Conservation (phyloP, 106 monocot genomes). For the Acorus calamus region DNA sequence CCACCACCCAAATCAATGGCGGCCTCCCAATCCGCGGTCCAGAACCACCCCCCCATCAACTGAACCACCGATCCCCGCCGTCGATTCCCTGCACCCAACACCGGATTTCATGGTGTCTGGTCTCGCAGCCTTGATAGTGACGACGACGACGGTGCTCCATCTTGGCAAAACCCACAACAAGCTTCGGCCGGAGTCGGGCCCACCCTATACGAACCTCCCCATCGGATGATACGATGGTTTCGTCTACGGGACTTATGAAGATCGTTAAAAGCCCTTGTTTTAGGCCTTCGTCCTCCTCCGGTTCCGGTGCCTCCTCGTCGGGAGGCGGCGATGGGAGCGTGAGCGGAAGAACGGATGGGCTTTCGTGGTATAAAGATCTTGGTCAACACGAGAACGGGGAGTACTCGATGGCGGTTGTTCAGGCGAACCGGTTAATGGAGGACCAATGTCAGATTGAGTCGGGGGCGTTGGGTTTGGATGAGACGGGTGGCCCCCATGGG, state of each 20-base stretch:
- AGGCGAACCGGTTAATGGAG: constrained; percentile 55
- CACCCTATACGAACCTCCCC: too few relatives aligned
- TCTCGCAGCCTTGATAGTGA: too few relatives aligned
- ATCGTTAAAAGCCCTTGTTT: constrained; percentile 32
- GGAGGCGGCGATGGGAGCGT: neutral
- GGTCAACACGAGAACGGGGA: constrained; percentile 48
- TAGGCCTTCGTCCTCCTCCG: constrained; percentile 9
- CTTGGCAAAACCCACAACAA: too few relatives aligned
- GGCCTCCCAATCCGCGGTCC: too few relatives aligned
- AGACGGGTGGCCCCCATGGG: constrained; percentile 12
- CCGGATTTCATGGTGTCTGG: too few relatives aligned
- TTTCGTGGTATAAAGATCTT: constrained; percentile 52
- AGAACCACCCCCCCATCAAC: too few relatives aligned
- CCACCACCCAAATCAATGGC: too few relatives aligned
- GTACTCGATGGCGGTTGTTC: constrained; percentile 80
- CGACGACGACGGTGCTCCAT: too few relatives aligned
- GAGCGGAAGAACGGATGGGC: constrained; percentile 26
- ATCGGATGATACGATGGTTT: constrained; percentile 5
- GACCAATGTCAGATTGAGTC: constrained; percentile 75
- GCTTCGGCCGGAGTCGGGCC: too few relatives aligned
- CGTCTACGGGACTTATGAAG: constrained; percentile 23
- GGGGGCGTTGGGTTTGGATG: constrained; percentile 19
- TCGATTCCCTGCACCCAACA: too few relatives aligned
- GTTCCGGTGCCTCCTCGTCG: neutral
- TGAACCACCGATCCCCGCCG: too few relatives aligned